A percentile compares a stretch with the other conserved stretches of the same genome.
Evolutionary conservation across 2,329 filamentous ascomycete species (phyloP).

Genomic region (Pseudogymnoascus sp.): DNA sequence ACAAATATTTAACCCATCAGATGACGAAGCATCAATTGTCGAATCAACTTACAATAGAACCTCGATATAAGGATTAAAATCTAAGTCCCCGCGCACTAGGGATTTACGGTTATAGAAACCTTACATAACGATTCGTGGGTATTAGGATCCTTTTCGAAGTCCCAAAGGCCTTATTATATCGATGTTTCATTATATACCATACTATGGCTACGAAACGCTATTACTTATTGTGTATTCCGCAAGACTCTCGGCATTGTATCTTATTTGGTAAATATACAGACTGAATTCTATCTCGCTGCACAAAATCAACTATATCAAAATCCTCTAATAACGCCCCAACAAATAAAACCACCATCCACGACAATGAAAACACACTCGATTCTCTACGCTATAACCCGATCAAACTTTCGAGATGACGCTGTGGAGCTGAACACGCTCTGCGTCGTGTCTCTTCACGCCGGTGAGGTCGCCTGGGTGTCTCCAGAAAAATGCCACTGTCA

Average conservation of each 20-base stretch:
- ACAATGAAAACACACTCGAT: background rate
- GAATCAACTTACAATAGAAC: background rate
- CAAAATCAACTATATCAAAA: background rate
- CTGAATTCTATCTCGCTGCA: background rate
- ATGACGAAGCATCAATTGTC: background rate
- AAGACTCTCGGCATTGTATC: background rate
- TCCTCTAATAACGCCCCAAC: background rate
- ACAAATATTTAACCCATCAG: background rate
- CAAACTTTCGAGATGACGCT: background rate
- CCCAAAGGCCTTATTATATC: too few relatives aligned
- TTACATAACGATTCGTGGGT: too few relatives aligned
- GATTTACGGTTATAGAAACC: too few relatives aligned
- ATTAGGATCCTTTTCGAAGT: too few relatives aligned
- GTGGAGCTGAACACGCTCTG: background rate
- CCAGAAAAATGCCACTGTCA: constrained; percentile 30
- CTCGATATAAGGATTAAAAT: too few relatives aligned
- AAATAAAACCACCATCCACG: background rate
- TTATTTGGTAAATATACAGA: background rate
- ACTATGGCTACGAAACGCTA: background rate
- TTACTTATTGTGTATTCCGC: background rate
- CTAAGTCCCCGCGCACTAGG: too few relatives aligned
- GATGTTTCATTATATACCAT: too few relatives aligned
- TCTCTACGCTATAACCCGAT: background rate
- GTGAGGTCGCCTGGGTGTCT: constrained; percentile 26
- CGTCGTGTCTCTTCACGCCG: background rate